These are phyloP conservation scores for Penicillium sp. DNA, from an alignment of 2,329 filamentous ascomycete genomes.

Conservation along the genomic window DNA sequence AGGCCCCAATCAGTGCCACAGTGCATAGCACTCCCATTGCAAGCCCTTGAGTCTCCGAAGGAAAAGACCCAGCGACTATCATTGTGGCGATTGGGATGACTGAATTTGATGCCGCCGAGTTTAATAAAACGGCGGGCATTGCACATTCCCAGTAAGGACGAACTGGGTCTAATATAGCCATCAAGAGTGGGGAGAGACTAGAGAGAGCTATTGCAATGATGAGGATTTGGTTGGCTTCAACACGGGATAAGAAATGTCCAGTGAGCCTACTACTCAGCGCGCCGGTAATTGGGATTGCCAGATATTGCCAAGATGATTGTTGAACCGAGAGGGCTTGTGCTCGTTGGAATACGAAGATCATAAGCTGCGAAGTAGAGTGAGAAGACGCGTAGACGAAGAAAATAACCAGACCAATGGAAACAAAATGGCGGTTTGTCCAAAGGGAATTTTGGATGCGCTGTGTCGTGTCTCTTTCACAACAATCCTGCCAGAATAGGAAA, in stretches of 20 bases:
- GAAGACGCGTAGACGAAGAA: conserved; percentile 3
- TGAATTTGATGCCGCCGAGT: neutral
- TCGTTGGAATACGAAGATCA: conserved; percentile 4
- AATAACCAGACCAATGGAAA: neutral
- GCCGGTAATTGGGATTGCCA: neutral
- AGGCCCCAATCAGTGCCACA: conserved; percentile 4
- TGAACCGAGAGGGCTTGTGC: neutral
- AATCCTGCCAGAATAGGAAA: conserved; percentile 6
- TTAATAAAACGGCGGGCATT: neutral
- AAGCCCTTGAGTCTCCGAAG: neutral
- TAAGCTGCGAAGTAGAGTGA: conserved; percentile 2
- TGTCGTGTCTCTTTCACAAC: conserved; percentile 3
- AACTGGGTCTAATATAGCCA: neutral
- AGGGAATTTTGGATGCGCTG: conserved; percentile 1
- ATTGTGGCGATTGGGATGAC: neutral
- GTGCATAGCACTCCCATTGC: conserved; percentile 6
- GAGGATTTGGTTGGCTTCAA: neutral
- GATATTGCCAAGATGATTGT: conserved; percentile 2
- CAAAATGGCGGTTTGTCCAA: conserved; percentile 3
- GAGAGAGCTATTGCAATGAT: neutral
- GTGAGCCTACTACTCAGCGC: neutral
- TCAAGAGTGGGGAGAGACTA: conserved; percentile 1
- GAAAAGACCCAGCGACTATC: neutral
- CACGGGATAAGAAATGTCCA: neutral
- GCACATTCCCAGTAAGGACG: conserved; percentile 1